Evolutionary conservation across 2,329 filamentous ascomycete species (phyloP).

Genomic region (Alternaria novae-zelandiae): DNA sequence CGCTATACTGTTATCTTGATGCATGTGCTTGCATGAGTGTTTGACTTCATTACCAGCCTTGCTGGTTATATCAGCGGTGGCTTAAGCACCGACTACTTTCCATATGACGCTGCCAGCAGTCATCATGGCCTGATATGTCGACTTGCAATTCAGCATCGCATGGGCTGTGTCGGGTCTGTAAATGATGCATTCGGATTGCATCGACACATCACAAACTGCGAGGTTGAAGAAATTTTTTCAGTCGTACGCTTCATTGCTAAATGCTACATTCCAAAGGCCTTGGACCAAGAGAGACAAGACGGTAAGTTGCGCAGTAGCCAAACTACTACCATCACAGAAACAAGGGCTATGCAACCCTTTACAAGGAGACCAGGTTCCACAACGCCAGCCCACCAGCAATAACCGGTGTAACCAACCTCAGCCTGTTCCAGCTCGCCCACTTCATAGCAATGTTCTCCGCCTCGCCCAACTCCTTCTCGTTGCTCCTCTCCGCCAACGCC

Average conservation of each 20-base stretch:
- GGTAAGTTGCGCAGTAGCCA: neutral
- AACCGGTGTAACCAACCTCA: slow-evolving; percentile 44
- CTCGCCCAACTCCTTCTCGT: slow-evolving; percentile 40
- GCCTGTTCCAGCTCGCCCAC: slow-evolving; percentile 47
- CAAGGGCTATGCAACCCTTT: neutral
- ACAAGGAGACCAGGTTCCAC: slow-evolving; percentile 36
- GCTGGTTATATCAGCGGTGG: neutral
- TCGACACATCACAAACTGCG: neutral
- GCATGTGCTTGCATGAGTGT: neutral
- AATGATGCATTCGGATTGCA: neutral
- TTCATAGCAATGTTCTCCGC: slow-evolving; percentile 43
- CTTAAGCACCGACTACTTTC: neutral
- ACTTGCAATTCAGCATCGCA: neutral
- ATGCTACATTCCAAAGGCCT: neutral
- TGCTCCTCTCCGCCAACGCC: slow-evolving; percentile 44
- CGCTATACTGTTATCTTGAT: neutral
- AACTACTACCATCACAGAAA: neutral
- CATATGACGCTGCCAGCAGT: neutral
- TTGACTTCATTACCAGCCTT: neutral
- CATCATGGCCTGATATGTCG: neutral
- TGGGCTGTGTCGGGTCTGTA: neutral
- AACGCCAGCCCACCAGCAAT: slow-evolving; percentile 44
- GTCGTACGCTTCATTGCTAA: neutral
- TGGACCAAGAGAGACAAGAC: neutral
- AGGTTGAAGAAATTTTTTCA: neutral